These are phyloP conservation scores for Arachnopeziza araneosa DNA, from an alignment of 2,329 filamentous ascomycete species.

Conservation along the genomic window DNA sequence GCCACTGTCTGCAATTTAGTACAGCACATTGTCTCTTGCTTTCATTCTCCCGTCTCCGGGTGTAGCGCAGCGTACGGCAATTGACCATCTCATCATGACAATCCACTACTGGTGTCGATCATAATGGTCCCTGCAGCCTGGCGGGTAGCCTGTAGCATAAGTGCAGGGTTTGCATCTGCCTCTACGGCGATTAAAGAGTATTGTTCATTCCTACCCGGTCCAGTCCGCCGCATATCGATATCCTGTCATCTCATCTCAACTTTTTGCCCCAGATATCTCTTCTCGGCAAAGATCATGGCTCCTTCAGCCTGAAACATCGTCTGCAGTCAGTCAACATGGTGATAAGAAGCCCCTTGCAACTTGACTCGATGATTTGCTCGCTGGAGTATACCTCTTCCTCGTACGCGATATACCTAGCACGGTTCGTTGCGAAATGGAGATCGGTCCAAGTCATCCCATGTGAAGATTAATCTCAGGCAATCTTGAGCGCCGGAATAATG, in stretches of 20 bases:
- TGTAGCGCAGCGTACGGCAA: not conserved
- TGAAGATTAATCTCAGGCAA: not conserved
- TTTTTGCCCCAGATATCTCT: not conserved
- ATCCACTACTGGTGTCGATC: not conserved
- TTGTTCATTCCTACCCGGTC: not conserved
- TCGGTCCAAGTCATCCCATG: not conserved
- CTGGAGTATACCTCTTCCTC: not conserved
- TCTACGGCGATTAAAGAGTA: not conserved
- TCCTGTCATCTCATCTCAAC: not conserved
- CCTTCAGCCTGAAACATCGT: not conserved
- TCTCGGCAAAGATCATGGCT: not conserved
- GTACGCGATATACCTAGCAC: not conserved
- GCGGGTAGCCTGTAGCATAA: not conserved
- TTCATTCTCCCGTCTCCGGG: not conserved
- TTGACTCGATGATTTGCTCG: not conserved
- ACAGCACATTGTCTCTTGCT: no score
- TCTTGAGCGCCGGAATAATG: not conserved
- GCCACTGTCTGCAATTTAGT: no score
- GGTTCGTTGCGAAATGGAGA: not conserved
- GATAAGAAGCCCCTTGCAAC: not conserved
- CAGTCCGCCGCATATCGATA: not conserved
- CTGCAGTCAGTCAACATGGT: not conserved
- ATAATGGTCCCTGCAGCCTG: not conserved
- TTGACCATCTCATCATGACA: not conserved
- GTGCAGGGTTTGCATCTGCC: not conserved